Evolutionary conservation across 805 yeast genomes (phyloP).

Genomic region (Candida patagonica): DNA sequence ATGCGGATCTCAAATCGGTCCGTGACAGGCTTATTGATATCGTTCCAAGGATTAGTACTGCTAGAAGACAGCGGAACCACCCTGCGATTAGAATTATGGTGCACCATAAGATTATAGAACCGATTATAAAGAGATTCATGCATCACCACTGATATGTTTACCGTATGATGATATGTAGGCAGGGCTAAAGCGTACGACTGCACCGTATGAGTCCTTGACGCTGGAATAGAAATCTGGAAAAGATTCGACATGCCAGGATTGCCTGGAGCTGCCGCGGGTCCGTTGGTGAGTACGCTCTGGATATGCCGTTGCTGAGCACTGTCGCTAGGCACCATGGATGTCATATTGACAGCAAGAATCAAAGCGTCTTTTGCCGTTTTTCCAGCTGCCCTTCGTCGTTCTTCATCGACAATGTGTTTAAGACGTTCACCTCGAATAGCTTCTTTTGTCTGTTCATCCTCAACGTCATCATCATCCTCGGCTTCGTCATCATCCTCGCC

Average conservation of each 20-base stretch:
- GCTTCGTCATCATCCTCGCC: background rate
- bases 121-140: conserved; percentile 31
- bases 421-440: conserved; percentile 6
- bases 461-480: background rate
- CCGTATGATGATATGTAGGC: conserved; percentile 40
- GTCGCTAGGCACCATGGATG: conserved; percentile 29
- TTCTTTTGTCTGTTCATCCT: background rate
- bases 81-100: conserved; percentile 23
- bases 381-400: conserved; percentile 14
- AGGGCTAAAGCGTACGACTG: conserved; percentile 37
- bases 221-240: conserved; percentile 32
- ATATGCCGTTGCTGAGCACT: conserved; percentile 18
- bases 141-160: conserved; percentile 37
- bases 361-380: conserved; percentile 19
- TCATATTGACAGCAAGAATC: conserved; percentile 24
- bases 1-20: conserved; percentile 26
- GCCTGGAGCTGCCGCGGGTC: conserved; percentile 20
- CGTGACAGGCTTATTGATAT: conserved; percentile 14
- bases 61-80: conserved; percentile 20
- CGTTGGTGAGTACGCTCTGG: conserved; percentile 15
- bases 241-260: conserved; percentile 25
- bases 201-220: conserved; percentile 28
- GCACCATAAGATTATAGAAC: conserved; percentile 24
- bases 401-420: conserved; percentile 14
- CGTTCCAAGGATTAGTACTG: conserved; percentile 17